Conservation (phyloP, 2,329 filamentous ascomycete species). For the Sporothrix sp. region DNA sequence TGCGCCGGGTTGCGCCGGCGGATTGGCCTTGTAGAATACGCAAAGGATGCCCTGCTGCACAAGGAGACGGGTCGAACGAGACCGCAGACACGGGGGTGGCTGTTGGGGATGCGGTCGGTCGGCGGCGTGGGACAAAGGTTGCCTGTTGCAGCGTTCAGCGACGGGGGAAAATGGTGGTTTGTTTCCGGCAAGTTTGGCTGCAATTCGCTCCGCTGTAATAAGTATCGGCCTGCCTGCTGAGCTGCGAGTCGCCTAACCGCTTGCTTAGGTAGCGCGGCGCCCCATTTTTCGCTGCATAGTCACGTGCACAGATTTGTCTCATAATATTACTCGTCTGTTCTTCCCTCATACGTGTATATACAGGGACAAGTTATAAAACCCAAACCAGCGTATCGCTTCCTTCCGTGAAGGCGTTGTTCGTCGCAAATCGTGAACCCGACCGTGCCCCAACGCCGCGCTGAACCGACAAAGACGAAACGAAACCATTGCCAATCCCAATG, state of each 20-base stretch:
- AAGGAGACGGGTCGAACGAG: no score
- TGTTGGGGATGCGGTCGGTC: neutral
- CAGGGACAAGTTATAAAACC: no score
- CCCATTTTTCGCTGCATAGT: neutral
- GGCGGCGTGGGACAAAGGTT: neutral
- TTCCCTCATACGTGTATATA: no score
- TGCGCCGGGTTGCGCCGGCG: no score
- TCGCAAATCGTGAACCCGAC: conserved; percentile 12
- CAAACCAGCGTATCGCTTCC: neutral
- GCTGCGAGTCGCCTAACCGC: no score
- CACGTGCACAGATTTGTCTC: conserved; percentile 3
- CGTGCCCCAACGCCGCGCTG: conserved; percentile 44
- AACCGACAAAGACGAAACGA: conserved; percentile 21
- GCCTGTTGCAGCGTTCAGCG: neutral
- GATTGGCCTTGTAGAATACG: no score
- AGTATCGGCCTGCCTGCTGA: neutral
- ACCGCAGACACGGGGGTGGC: no score
- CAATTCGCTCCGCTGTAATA: conserved; percentile 12
- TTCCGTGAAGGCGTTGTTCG: conserved; percentile 9
- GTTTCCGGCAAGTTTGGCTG: conserved; percentile 15
- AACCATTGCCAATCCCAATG: conserved; percentile 12
- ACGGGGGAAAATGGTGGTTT: conserved; percentile 11
- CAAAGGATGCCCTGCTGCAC: no score
- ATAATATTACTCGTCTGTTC: no score
- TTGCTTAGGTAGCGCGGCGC: conserved; percentile 7